Percentiles rank a stretch among this genome's conserved stretches.
Conservation (phyloP, 305 asterid genomes). For the Plantago coronopus region DNA sequence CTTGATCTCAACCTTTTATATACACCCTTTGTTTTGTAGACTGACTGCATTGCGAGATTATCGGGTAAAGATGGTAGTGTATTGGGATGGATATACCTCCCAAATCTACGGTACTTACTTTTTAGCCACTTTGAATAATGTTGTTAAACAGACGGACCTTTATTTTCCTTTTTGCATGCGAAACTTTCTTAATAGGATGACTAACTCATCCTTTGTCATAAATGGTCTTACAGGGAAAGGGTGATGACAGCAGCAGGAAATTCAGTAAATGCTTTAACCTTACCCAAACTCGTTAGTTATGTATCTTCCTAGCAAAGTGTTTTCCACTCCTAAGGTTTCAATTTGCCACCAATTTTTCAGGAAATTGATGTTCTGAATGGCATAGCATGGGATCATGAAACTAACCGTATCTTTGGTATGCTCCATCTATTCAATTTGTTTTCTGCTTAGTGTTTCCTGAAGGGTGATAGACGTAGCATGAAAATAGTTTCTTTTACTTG, state of each 20-base stretch:
- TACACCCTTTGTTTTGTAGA: conserved; percentile 38
- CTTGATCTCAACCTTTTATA: not conserved
- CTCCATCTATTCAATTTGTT: not conserved
- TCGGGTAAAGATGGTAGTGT: conserved; percentile 60
- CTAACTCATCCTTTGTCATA: conserved; percentile 14
- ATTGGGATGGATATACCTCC: conserved; percentile 84
- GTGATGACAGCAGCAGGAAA: conserved; percentile 40
- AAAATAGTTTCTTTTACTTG: no score
- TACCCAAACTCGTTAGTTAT: not conserved
- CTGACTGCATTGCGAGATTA: conserved; percentile 90
- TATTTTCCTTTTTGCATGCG: conserved; percentile 5
- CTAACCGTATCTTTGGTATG: conserved; percentile 52
- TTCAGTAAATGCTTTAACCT: conserved; percentile 36
- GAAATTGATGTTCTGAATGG: conserved; percentile 59
- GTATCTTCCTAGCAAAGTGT: not conserved
- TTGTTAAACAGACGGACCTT: not conserved
- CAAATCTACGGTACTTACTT: conserved; percentile 52
- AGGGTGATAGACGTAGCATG: no score
- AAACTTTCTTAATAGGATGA: conserved; percentile 12
- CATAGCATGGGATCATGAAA: conserved; percentile 62
- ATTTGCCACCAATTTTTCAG: conserved; percentile 33
- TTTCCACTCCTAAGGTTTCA: conserved; percentile 7
- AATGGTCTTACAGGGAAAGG: conserved; percentile 38
- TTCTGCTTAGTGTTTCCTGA: no score
- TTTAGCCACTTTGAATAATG: conserved; percentile 8